Evolutionary conservation across 2,329 filamentous ascomycete genomes (phyloP).

Genomic region (Aspergillus versicolor): DNA sequence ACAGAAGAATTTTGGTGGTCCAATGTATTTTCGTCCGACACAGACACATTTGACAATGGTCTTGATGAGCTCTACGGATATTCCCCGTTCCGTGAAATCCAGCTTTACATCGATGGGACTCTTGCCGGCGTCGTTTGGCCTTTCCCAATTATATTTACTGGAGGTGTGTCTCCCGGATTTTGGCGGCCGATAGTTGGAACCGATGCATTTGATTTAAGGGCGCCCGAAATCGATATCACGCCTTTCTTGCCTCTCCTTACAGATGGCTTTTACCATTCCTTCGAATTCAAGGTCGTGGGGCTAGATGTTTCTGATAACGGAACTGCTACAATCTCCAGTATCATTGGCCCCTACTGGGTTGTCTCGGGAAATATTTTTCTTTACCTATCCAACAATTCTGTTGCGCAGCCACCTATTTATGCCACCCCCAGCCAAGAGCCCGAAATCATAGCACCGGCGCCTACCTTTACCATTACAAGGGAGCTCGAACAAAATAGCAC

Average conservation of each 20-base stretch:
- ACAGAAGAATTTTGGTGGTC: conserved; percentile 84
- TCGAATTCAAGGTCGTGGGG: conserved; percentile 67
- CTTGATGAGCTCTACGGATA: conserved; percentile 63
- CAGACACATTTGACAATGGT: conserved; percentile 57
- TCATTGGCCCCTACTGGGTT: conserved; percentile 68
- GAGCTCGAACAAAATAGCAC: conserved; percentile 34
- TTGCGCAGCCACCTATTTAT: conserved; percentile 20
- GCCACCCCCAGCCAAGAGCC: conserved; percentile 20
- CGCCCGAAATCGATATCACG: conserved; percentile 80
- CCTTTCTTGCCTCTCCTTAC: conserved; percentile 70
- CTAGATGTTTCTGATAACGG: conserved; percentile 57
- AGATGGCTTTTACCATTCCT: conserved; percentile 64
- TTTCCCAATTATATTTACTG: conserved; percentile 79
- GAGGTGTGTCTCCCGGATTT: conserved; percentile 72
- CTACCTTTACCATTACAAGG: conserved; percentile 50
- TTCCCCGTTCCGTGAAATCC: conserved; percentile 75
- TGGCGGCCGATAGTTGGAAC: conserved; percentile 77
- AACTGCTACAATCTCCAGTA: conserved; percentile 51
- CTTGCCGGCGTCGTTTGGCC: conserved; percentile 78
- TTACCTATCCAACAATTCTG: conserved; percentile 58
- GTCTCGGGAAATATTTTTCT: conserved; percentile 77
- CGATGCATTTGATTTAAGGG: conserved; percentile 74
- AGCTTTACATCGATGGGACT: conserved; percentile 69
- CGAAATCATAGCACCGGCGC: conserved; percentile 37
- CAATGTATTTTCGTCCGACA: conserved; percentile 67